phyloP scores from a whole-genome alignment of 2,329 filamentous ascomycete species.

The Diplodia corticola region DNA sequence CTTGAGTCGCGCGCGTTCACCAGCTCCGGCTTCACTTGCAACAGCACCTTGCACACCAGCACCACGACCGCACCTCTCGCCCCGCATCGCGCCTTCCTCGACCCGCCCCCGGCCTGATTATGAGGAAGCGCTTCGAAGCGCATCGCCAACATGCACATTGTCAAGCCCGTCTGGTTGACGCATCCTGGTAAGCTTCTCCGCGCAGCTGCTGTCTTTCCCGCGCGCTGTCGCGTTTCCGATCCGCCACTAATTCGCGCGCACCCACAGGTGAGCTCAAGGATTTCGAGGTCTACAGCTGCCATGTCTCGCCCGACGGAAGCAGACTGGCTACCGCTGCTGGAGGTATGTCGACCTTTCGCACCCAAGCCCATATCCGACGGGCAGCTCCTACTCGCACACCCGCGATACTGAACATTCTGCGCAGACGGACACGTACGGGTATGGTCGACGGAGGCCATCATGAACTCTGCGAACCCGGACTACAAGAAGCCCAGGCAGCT shows the following conservation, averaged over 20 bases:
- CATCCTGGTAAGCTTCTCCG: slow-evolving; percentile 68
- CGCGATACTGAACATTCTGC: slow-evolving; percentile 30
- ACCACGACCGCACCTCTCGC: not conserved
- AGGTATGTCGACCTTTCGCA: slow-evolving; percentile 55
- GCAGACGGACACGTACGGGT: slow-evolving; percentile 93
- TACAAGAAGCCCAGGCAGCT: slow-evolving; percentile 85
- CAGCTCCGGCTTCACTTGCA: slow-evolving; percentile 19
- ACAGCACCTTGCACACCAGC: slow-evolving; percentile 13
- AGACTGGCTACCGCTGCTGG: slow-evolving; percentile 92
- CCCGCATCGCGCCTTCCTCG: slow-evolving; percentile 2
- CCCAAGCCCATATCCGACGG: not conserved
- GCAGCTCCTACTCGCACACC: slow-evolving; percentile 20
- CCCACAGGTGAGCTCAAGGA: slow-evolving; percentile 88
- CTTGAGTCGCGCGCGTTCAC: slow-evolving; percentile 10
- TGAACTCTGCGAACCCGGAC: slow-evolving; percentile 70
- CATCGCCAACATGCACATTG: slow-evolving; percentile 57
- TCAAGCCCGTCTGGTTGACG: slow-evolving; percentile 94
- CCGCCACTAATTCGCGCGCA: slow-evolving; percentile 26
- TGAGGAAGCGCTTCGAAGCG: slow-evolving; percentile 20
- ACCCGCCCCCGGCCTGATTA: slow-evolving; percentile 17
- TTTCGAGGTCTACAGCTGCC: slow-evolving; percentile 97
- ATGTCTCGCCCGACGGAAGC: slow-evolving; percentile 91
- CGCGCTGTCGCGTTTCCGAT: slow-evolving; percentile 26
- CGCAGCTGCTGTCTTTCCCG: not conserved
- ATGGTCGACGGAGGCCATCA: slow-evolving; percentile 95